A percentile compares a stretch with the other conserved stretches of the same genome.
Conservation (phyloP, 2,329 filamentous ascomycete genomes). For the Mariannaea elegans region DNA sequence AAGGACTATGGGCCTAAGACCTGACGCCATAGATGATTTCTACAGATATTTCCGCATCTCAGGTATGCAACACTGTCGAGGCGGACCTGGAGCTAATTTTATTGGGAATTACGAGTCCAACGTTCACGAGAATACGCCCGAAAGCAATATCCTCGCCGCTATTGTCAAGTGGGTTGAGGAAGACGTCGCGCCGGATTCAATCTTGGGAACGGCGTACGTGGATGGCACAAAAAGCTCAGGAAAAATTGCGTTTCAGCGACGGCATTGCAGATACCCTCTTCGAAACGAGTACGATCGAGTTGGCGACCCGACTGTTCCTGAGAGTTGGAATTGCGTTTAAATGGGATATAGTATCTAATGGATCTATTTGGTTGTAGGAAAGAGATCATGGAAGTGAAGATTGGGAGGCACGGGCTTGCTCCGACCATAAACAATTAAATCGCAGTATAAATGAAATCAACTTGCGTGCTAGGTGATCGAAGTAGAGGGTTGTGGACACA, state of each 20-base stretch:
- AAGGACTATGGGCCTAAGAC: slow-evolving; percentile 35
- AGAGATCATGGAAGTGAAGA: too few relatives aligned
- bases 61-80: slow-evolving; percentile 58
- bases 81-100: slow-evolving; percentile 54
- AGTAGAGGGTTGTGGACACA: too few relatives aligned
- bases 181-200: slow-evolving; percentile 50
- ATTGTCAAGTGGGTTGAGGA: slow-evolving; percentile 60
- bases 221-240: slow-evolving; percentile 28
- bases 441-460: too few relatives aligned
- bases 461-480: too few relatives aligned
- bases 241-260: slow-evolving; percentile 40
- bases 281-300: slow-evolving; percentile 42
- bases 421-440: too few relatives aligned
- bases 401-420: too few relatives aligned
- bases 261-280: slow-evolving; percentile 47
- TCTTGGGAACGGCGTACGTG: slow-evolving; percentile 48
- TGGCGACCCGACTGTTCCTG: slow-evolving; percentile 36
- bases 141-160: slow-evolving; percentile 56
- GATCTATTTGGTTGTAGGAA: too few relatives aligned
- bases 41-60: slow-evolving; percentile 64
- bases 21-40: slow-evolving; percentile 52
- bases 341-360: too few relatives aligned
- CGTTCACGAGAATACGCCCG: slow-evolving; percentile 39
- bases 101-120: slow-evolving; percentile 38
- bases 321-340: slow-evolving; percentile 43